Percentiles rank a stretch among this genome's conserved stretches.
Conservation (phyloP, 257 asterid species). For the Catharanthus roseus region DNA sequence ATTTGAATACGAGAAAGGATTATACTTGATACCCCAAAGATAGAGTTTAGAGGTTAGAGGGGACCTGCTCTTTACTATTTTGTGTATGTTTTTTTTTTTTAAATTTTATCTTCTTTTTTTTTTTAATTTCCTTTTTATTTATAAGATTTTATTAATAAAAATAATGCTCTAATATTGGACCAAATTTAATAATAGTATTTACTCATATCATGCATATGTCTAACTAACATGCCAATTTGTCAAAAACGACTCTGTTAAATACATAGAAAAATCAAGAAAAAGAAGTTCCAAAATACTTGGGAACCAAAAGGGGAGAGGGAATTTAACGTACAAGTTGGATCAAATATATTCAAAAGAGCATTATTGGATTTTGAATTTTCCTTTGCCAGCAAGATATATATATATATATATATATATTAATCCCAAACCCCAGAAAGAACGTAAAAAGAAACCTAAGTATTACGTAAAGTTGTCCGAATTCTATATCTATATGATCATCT, state of each 20-base stretch:
- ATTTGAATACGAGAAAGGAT: no score
- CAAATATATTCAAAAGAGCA: background rate
- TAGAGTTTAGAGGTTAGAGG: no score
- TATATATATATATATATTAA: no score
- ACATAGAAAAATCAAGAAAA: background rate
- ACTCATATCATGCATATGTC: background rate
- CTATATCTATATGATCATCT: constrained; percentile 1
- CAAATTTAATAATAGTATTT: no score
- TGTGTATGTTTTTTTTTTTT: no score
- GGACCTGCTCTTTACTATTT: no score
- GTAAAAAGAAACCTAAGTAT: background rate
- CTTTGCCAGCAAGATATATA: constrained; percentile 15
- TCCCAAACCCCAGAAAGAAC: background rate
- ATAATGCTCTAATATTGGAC: no score
- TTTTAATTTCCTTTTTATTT: no score
- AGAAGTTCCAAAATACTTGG: background rate
- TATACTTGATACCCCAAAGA: no score
- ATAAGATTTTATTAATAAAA: no score
- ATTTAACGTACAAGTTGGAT: background rate
- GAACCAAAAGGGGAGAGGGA: background rate
- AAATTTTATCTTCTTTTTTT: no score
- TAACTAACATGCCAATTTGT: background rate
- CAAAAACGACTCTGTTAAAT: background rate
- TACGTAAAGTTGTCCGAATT: constrained; percentile 9
- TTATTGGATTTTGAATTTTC: constrained; percentile 10